phyloP scores from a whole-genome alignment of 2,329 filamentous ascomycete genomes.

The Talaromyces piceae region DNA sequence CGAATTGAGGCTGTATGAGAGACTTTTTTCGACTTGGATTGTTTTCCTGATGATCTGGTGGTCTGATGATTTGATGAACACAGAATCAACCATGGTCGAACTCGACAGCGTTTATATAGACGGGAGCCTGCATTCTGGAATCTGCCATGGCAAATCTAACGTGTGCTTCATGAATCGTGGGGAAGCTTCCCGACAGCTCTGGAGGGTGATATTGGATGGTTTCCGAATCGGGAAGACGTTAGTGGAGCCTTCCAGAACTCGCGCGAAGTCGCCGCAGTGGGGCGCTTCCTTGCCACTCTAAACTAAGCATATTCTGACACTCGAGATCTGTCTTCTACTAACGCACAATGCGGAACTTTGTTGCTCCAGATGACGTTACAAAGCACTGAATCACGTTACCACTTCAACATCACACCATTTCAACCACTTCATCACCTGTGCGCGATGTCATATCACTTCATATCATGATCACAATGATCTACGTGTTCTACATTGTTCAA shows the following conservation, averaged over 20 bases:
- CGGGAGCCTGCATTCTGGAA: constrained; percentile 8
- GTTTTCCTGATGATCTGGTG: too few relatives aligned
- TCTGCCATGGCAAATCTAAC: background rate
- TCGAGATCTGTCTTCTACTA: background rate
- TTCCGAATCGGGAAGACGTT: background rate
- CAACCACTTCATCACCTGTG: too few relatives aligned
- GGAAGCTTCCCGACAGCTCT: background rate
- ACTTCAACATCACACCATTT: too few relatives aligned
- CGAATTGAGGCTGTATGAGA: background rate
- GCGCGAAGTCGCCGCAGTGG: background rate
- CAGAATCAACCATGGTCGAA: background rate
- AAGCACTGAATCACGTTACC: too few relatives aligned
- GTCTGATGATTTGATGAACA: constrained; percentile 4
- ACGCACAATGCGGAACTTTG: background rate
- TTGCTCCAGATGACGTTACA: too few relatives aligned
- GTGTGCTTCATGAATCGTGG: constrained; percentile 1
- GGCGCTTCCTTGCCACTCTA: background rate
- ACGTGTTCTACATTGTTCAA: too few relatives aligned
- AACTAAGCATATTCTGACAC: background rate
- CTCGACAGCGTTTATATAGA: constrained; percentile 4
- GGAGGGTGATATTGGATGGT: background rate
- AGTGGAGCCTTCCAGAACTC: constrained; percentile 11
- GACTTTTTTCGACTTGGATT: background rate
- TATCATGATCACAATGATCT: too few relatives aligned
- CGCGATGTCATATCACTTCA: too few relatives aligned